Evolutionary conservation across 345 rosid species (phyloP), one percentile per base, ranked within the genome.

Genomic region (Acer campestre): DNA sequence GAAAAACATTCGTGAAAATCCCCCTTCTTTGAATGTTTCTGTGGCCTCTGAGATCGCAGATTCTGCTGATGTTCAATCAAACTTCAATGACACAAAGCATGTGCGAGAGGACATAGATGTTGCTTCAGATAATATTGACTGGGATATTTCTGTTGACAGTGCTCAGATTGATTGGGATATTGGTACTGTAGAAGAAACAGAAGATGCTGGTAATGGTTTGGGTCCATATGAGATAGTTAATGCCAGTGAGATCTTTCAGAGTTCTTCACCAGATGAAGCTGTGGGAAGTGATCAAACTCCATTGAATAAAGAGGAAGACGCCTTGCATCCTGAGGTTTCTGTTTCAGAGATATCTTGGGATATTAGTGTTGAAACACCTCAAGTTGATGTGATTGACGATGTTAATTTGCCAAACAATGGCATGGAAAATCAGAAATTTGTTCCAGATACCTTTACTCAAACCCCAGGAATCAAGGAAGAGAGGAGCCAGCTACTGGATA

Each of bases 121-220:
- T 73, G 80, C 85, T 67, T 82, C 89, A 22, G 90, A 89, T 77
- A 80, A 70, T 81, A 89, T 93, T 79, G 98, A 93, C 81, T 95
- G 99, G 99, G 98, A 93, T 83, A 92, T 95, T 68, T 85, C 97
- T 31, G 94, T 92, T 79, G 97, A 92, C 74, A 83, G 81, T 62
- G 77, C 92, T 77, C 90, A 90, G 77, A 96, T 96, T 83, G 95
- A 94, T 85, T 92, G 99, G 99, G 99, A 94, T 82, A 91, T 93
- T 80, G 92, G 94, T 67, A 81, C 89, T 79, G 84, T 85, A 75
- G 99, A 91, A 85, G 98, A 91, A 85, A 84, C 88, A 64, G 94
- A 92, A 80, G 92, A 92, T 71, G 48, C 75, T 74, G 89, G 94
- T 70, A 89, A 94, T 83, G 99, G 93, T 77, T 82, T 96, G 80